phyloP scores from a whole-genome alignment of 2,329 filamentous ascomycete genomes.

The Talaromyces sp. region DNA sequence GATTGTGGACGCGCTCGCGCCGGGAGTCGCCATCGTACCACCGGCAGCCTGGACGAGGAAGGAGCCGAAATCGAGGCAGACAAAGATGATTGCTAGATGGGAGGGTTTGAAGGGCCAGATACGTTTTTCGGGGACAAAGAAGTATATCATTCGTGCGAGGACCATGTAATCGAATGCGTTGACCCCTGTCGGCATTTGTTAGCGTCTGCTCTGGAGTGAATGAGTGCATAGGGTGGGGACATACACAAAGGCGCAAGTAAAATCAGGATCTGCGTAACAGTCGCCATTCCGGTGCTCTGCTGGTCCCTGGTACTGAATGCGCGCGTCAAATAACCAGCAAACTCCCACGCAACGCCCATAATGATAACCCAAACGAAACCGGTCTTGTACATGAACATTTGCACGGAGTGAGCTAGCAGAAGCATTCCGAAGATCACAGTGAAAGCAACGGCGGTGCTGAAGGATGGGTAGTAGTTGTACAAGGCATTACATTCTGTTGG shows the following conservation, averaged over 20 bases:
- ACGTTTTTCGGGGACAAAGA: slow-evolving; percentile 37
- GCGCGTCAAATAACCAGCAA: slow-evolving; percentile 39
- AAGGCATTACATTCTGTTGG: slow-evolving; percentile 18
- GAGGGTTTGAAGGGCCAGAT: slow-evolving; percentile 40
- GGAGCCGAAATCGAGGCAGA: slow-evolving; percentile 39
- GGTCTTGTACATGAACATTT: slow-evolving; percentile 33
- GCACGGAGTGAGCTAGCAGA: slow-evolving; percentile 28
- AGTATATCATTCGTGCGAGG: slow-evolving; percentile 47
- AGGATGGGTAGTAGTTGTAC: slow-evolving; percentile 36
- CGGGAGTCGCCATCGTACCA: slow-evolving; percentile 17
- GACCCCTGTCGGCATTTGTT: slow-evolving; percentile 22
- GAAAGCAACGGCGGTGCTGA: slow-evolving; percentile 35
- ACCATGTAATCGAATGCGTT: slow-evolving; percentile 50
- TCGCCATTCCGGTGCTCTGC: slow-evolving; percentile 29
- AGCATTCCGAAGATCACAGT: slow-evolving; percentile 36
- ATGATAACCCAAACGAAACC: slow-evolving; percentile 44
- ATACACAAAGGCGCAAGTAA: slow-evolving; percentile 36
- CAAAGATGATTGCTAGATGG: slow-evolving; percentile 39
- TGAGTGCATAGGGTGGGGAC: not conserved
- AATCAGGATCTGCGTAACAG: slow-evolving; percentile 41
- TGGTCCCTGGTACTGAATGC: slow-evolving; percentile 41
- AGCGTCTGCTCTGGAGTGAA: not conserved
- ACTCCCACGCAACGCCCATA: slow-evolving; percentile 43
- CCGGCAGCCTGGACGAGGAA: slow-evolving; percentile 26
- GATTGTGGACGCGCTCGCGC: not conserved